These are phyloP conservation scores for Fagopyrum tataricum DNA, from an alignment of 148 eudicot genomes.

Conservation along the genomic window DNA sequence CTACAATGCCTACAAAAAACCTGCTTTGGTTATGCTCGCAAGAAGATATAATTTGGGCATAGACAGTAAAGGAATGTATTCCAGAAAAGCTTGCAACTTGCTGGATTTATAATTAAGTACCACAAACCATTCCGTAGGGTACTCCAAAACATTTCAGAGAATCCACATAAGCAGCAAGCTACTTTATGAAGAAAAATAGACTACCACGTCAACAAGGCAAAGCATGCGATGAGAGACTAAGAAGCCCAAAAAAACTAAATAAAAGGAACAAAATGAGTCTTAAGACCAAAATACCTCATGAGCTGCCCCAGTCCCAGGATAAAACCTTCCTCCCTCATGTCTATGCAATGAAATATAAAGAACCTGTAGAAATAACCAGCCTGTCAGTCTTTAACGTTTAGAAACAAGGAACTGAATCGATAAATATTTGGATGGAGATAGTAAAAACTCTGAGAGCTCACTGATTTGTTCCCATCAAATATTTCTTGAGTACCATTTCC, in stretches of 20 bases:
- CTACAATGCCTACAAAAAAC: neutral
- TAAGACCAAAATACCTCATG: slow-evolving; percentile 44
- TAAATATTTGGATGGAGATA: neutral
- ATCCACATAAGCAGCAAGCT: neutral
- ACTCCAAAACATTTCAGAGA: neutral
- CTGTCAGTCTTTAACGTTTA: neutral
- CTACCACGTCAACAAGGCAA: neutral
- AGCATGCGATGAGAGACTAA: neutral
- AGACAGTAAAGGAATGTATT: neutral
- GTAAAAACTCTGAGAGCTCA: slow-evolving; percentile 24
- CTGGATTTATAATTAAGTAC: neutral
- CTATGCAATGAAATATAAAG: slow-evolving; percentile 93
- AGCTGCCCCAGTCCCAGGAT: slow-evolving; percentile 96
- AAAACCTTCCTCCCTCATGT: slow-evolving; percentile 91
- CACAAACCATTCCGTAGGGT: neutral
- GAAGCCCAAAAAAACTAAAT: neutral
- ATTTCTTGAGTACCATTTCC: slow-evolving; percentile 99
- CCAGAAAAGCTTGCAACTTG: too few relatives aligned
- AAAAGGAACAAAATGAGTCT: neutral
- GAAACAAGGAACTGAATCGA: neutral
- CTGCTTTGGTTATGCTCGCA: neutral
- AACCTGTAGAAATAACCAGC: slow-evolving; percentile 38
- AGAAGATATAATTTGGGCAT: neutral
- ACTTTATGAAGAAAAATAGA: neutral
- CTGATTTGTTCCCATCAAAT: slow-evolving; percentile 77